phyloP scores from a whole-genome alignment of 1,139 yeast species.

The Meyerozyma sp. region DNA sequence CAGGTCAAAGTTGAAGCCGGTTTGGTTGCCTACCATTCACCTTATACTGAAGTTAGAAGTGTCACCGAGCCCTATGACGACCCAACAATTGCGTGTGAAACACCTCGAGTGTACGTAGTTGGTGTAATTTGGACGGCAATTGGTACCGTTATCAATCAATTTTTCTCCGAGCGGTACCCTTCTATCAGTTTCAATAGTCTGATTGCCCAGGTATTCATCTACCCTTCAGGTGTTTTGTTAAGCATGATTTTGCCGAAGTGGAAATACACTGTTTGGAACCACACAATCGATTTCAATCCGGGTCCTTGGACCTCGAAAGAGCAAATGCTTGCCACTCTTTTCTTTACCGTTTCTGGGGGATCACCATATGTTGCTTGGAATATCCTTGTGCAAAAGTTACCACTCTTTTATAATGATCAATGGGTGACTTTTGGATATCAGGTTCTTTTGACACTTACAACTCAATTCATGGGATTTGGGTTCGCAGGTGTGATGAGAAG shows the following conservation, averaged over 20 bases:
- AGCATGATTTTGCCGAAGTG: conserved; percentile 30
- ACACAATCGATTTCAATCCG: conserved; percentile 29
- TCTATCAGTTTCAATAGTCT: conserved; percentile 21
- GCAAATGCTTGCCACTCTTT: conserved; percentile 34
- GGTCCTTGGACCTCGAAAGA: conserved; percentile 34
- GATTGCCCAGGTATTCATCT: conserved; percentile 22
- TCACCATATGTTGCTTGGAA: conserved; percentile 43
- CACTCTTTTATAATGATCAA: conserved; percentile 37
- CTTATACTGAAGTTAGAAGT: conserved; percentile 43
- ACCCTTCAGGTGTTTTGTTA: conserved; percentile 18
- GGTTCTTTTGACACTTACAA: conserved; percentile 30
- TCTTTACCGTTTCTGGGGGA: conserved; percentile 40
- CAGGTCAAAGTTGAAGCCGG: conserved; percentile 37
- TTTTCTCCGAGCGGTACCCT: conserved; percentile 42
- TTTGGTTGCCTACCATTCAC: conserved; percentile 39
- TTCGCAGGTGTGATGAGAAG: conserved; percentile 43
- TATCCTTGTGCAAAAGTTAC: conserved; percentile 42
- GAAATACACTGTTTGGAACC: conserved; percentile 32
- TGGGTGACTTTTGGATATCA: conserved; percentile 42
- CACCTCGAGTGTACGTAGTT: conserved; percentile 36
- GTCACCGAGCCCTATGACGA: conserved; percentile 43
- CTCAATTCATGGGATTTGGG: conserved; percentile 44
- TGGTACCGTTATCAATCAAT: conserved; percentile 39
- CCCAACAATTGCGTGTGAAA: conserved; percentile 32
- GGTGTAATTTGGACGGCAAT: conserved; percentile 39